phyloP scores from a whole-genome alignment of 495 filamentous ascomycete species.

The Xylaria venustula region DNA sequence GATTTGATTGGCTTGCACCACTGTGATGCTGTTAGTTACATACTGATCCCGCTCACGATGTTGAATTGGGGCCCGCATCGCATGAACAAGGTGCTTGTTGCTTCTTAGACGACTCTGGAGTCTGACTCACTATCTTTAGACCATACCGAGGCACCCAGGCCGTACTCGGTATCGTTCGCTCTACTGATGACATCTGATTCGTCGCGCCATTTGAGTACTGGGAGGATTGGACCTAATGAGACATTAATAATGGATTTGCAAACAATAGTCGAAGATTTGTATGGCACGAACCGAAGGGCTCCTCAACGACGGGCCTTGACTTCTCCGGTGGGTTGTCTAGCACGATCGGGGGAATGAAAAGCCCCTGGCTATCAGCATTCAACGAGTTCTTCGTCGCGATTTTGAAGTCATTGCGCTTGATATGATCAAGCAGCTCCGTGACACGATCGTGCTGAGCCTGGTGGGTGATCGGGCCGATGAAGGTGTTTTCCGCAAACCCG shows the following conservation, averaged over 20 bases:
- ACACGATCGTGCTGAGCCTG: constrained; percentile 44
- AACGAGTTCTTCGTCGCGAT: constrained; percentile 26
- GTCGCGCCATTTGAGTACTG: constrained; percentile 50
- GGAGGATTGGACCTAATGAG: constrained; percentile 47
- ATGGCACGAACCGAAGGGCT: constrained; percentile 36
- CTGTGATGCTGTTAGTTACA: too few species aligned
- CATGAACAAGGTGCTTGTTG: too few species aligned
- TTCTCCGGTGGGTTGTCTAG: constrained; percentile 57
- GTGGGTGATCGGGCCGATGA: constrained; percentile 54
- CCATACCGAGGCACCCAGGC: constrained; percentile 57
- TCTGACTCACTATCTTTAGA: constrained; percentile 39
- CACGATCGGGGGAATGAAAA: constrained; percentile 56
- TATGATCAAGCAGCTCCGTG: constrained; percentile 45
- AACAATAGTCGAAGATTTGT: neutral
- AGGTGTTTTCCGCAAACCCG: constrained; percentile 1
- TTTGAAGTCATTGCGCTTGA: constrained; percentile 36
- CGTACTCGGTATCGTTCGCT: constrained; percentile 51
- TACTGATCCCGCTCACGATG: neutral
- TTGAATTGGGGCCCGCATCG: too few species aligned
- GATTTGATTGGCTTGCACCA: constrained; percentile 41
- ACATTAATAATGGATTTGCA: neutral
- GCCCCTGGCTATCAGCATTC: constrained; percentile 22
- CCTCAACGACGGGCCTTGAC: constrained; percentile 47
- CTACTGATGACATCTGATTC: constrained; percentile 54
- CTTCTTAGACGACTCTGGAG: too few species aligned